Base-by-base conservation (phyloP, 768 basidiomycete genomes). In the Phallus indusiatus region DNA sequence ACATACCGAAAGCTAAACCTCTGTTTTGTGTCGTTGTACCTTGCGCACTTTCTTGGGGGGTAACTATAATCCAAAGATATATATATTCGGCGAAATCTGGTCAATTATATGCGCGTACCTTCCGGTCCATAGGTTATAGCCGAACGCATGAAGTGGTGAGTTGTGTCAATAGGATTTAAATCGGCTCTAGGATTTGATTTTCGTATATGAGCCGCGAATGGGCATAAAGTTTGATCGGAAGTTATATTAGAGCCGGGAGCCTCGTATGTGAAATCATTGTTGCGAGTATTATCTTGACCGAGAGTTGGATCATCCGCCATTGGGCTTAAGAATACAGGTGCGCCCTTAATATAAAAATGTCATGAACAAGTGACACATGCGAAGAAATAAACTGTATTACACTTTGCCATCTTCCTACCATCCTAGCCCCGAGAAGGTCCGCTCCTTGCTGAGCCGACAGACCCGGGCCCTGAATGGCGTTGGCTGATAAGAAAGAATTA, bases 71-170 rank as follows among this genome's bases (percentile, higher is more conserved):
- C 16, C 47, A 56, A 49, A 16, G 5, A 3, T 16, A 17, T 21
- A 12, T 33, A 48, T 16, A 21, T 9, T 21, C 5, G 17, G 6
- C 7, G 35, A 18, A 8, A 10, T 18, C 5, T 17, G 10, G 17
- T 21, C n/a, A 18, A 47, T 8, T 28, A 18, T 28, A 37, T 24
- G 17, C 28, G 7, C 33, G 52, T 47, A 59, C 57, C 57, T 66
- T 80, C 79, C 21, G 80, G 78, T 1, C 81, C 81, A 63, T 78
- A 82, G 49, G 76, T 77, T 42, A 80, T 71, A 22, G 79, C 78
- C 21, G 77, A 72, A 37, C 80, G 76, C 64, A 76, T 71, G 64
- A 81, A 80, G 47, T 77, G 74, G 18, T 64, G 56, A 16, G 47
- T 60, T 35, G 42, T 36, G 24, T 56, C 42, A n/a, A 50, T 12